Percentiles rank a stretch among this genome's conserved stretches.
These are phyloP conservation scores for Lumnitzera littorea DNA, from an alignment of 345 rosid genomes.

Conservation along the genomic window DNA sequence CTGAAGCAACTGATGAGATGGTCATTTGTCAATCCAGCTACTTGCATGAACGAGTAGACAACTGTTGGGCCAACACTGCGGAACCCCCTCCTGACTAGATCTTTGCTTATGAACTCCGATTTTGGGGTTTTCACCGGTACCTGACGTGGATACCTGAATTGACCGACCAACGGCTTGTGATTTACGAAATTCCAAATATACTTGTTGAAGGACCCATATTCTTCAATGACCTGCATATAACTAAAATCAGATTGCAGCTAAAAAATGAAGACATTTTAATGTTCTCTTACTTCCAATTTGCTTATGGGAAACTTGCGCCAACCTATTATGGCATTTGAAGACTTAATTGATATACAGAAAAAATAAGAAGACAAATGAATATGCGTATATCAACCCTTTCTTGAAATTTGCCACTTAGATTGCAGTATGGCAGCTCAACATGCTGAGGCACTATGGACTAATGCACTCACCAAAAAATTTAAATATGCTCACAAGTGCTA, in stretches of 20 bases:
- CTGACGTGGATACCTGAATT: conserved; percentile 66
- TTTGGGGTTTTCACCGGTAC: conserved; percentile 71
- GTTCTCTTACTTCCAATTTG: too few species aligned
- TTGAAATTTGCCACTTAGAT: too few species aligned
- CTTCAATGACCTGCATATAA: conserved; percentile 43
- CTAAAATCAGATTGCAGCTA: neutral
- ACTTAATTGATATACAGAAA: too few species aligned
- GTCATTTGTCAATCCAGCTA: conserved; percentile 69
- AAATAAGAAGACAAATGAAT: too few species aligned
- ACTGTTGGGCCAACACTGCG: conserved; percentile 79
- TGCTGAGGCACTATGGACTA: too few species aligned
- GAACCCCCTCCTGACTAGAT: conserved; percentile 73
- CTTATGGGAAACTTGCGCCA: too few species aligned
- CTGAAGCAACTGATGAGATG: conserved; percentile 72
- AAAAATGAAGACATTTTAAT: neutral
- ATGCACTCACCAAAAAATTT: too few species aligned
- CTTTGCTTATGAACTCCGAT: conserved; percentile 78
- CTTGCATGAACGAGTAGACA: conserved; percentile 80
- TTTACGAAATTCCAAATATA: conserved; percentile 82
- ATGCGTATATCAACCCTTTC: too few species aligned
- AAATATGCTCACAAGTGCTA: too few species aligned
- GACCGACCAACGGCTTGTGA: conserved; percentile 54
- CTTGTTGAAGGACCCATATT: conserved; percentile 71
- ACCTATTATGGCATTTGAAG: too few species aligned
- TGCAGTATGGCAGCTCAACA: too few species aligned